Base-by-base conservation (phyloP, 345 rosid species). In the Durio zibethinus region DNA sequence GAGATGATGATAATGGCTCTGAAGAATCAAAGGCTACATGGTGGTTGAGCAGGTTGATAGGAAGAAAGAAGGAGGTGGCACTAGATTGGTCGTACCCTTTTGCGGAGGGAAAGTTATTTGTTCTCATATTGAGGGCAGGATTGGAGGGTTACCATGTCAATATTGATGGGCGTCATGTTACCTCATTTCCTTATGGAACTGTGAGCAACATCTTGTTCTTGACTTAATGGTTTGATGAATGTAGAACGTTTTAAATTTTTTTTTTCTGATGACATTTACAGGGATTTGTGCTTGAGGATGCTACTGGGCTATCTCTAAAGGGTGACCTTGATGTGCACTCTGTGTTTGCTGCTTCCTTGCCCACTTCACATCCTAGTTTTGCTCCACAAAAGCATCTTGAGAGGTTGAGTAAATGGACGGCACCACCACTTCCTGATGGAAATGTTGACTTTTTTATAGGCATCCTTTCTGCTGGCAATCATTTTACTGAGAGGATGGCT, bases 201-300 rank as follows among this genome's bases (percentile, higher is more conserved):
- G 99, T 96, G 77, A 91, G 98, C 87, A 76, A 21, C 6, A 60
- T 25, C 31, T 15, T 16, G 7, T 29, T 79, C 48, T 52, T 77
- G 62, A 38, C 40, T 83, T 21, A 0, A 53, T 68, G 59, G n/a
- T 8, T 11, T 45, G 43, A 45, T 76, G 56, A 31, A 29, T 45
- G 25, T 48, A 18, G 40, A 62, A 23, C 1, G 15, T 53, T 27
- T 74, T 64, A 2, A 27, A 29, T 50, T n/a, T 65, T 54, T n/a
- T 65, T 54, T 31, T 65, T 66, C 60, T 79, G 50, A 62, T 68
- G 10, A 66, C 81, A 73, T 69, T 70, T 74, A n/a, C 88, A 96
- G 99, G 98, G 99, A 53, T 96, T 86, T 84, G 89, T 94, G 42
- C 88, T 96, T 35, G 99, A 96, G 89, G 99, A 96, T 89, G 99